Base-by-base conservation (phyloP, 2,329 filamentous ascomycete species). In the Claviceps africana region DNA sequence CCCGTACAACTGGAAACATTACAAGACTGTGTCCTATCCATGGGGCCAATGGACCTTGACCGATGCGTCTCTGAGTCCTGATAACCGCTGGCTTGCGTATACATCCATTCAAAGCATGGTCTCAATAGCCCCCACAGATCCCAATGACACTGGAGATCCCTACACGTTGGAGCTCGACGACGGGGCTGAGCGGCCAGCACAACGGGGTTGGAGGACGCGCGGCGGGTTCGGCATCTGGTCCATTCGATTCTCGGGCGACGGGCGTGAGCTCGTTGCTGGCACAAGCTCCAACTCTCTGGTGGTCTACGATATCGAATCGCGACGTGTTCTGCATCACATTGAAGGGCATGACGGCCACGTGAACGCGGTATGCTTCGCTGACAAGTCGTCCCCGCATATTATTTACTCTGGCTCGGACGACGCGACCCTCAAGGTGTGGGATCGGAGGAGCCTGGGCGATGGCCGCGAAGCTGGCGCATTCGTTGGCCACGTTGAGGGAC, bases 361-460 rank as follows among this genome's bases (percentile, higher is more conserved):
- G 51, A 98, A 97, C 60, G 93, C 93, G 4, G 93, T 98, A 1
- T 96, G 90, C 67, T 97, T 95, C 62, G 93, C 89, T 1, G 90
- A 97, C 67, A 83, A 82, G 55, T 78, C 79, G 31, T 94, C 88
- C 0, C 91, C 93, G 1, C 90, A 98, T 64, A 91, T 97, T 55
- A 75, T 98, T 2, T 97, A 96, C 69, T 96, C 90, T 0, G 93
- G 93, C 21, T 95, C 89, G 0, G 93, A 98, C 63, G 93, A 98
- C 63, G 84, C 86, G 2, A 94, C 88, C 0, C 79, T 97, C 61
- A 95, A 95, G 63, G 88, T 98, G 2, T 98, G 93, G 93, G 93
- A 98, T 63, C 80, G 91, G 47, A 79, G 93, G 70, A 91, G 85
- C 67, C 91, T 97, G 75, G 88, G 86, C 42, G 88, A 95, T 61